phyloP scores from a whole-genome alignment of 306 rosid species.

The Styphnolobium japonicum region DNA sequence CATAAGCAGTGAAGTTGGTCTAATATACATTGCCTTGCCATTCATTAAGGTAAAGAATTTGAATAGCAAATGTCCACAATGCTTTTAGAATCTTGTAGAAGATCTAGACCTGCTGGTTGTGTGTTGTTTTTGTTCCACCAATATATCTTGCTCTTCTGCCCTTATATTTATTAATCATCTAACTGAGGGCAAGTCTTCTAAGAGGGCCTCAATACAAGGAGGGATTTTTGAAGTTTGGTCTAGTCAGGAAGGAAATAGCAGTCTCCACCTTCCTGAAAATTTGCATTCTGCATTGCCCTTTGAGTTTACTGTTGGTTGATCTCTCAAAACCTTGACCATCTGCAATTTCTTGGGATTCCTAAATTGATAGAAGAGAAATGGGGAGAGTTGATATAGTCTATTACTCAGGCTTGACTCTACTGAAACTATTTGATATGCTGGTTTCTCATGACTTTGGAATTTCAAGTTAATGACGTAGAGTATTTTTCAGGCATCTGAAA shows the following conservation, averaged over 20 bases:
- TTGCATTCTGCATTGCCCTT: background rate
- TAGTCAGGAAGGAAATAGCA: background rate
- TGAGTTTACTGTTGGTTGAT: background rate
- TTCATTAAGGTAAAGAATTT: constrained; percentile 60
- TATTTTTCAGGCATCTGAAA: constrained; percentile 64
- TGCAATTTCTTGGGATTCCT: background rate
- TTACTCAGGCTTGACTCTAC: constrained; percentile 2
- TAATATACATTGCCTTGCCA: constrained; percentile 59
- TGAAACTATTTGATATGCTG: background rate
- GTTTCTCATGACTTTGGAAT: constrained; percentile 10
- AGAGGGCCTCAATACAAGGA: background rate
- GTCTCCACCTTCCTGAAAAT: background rate
- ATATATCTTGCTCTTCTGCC: constrained; percentile 14
- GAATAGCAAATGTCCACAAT: background rate
- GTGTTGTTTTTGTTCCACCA: constrained; percentile 17
- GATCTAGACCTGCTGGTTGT: background rate
- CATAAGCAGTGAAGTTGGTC: constrained; percentile 70
- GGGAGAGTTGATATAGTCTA: background rate
- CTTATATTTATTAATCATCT: constrained; percentile 19
- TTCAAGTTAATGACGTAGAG: background rate
- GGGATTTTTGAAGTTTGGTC: background rate
- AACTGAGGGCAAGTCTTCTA: background rate
- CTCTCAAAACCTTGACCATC: background rate
- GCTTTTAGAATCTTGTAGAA: background rate
- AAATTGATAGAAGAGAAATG: background rate